Conservation (phyloP, 2,329 filamentous ascomycete species). For the Apiospora pterosperma region DNA sequence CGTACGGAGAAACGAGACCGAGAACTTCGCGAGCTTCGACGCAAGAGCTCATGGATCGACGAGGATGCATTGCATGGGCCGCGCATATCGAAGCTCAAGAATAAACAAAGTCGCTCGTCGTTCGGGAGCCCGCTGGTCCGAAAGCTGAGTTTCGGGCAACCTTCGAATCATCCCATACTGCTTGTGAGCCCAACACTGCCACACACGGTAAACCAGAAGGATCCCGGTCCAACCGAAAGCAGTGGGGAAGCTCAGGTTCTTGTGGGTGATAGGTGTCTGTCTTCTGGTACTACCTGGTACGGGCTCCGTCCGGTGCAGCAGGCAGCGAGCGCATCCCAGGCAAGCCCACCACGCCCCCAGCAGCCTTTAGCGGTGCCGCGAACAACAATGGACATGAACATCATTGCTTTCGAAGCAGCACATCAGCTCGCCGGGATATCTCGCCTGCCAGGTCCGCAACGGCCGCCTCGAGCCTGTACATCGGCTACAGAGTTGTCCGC, state of each 20-base stretch:
- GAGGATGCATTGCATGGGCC: slow-evolving; percentile 50
- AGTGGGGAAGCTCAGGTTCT: background rate
- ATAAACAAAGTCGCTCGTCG: background rate
- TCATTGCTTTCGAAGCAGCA: slow-evolving; percentile 18
- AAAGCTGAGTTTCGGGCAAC: slow-evolving; percentile 16
- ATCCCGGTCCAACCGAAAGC: background rate
- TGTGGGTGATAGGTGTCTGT: background rate
- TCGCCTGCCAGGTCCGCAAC: slow-evolving; percentile 14
- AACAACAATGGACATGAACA: slow-evolving; percentile 6
- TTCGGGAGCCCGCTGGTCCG: slow-evolving; percentile 9
- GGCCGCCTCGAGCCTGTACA: slow-evolving; percentile 19
- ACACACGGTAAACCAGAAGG: slow-evolving; percentile 14
- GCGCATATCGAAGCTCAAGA: slow-evolving; percentile 28
- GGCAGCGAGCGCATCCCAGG: background rate
- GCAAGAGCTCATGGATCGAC: slow-evolving; percentile 42
- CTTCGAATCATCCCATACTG: slow-evolving; percentile 10
- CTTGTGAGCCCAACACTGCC: slow-evolving; percentile 26
- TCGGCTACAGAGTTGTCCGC: slow-evolving; percentile 47
- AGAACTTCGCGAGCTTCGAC: slow-evolving; percentile 20
- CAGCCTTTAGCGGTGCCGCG: background rate
- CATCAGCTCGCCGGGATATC: slow-evolving; percentile 23
- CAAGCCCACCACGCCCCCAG: background rate
- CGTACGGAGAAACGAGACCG: slow-evolving; percentile 22
- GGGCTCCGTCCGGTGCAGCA: background rate
- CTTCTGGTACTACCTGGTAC: background rate